Conservation (phyloP, 768 basidiomycete species). For the Tephrocybe sp. region DNA sequence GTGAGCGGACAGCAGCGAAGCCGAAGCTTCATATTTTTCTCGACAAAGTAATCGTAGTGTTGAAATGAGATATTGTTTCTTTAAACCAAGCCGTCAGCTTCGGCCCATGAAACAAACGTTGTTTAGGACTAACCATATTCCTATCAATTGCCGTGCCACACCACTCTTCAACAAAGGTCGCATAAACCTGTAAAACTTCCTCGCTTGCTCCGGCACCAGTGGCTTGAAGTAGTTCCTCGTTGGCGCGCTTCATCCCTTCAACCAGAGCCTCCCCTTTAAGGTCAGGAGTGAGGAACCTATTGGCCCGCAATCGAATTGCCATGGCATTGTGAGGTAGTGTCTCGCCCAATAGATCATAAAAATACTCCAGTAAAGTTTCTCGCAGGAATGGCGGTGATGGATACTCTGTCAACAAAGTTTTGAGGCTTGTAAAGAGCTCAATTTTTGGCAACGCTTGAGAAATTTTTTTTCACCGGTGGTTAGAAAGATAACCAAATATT, state of each 20-base stretch:
- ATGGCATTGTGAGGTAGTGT: slow-evolving; percentile 31
- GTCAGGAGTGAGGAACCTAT: slow-evolving; percentile 28
- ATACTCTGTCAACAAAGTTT: slow-evolving; percentile 34
- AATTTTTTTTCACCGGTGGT: not conserved
- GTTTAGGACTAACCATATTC: slow-evolving; percentile 42
- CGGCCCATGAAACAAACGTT: slow-evolving; percentile 26
- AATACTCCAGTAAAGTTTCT: slow-evolving; percentile 33
- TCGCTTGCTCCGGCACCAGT: slow-evolving; percentile 21
- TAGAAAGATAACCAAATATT: slow-evolving; percentile 4
- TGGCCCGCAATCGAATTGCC: slow-evolving; percentile 34
- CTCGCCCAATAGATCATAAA: slow-evolving; percentile 32
- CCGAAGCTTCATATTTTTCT: slow-evolving; percentile 18
- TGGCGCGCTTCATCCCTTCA: slow-evolving; percentile 34
- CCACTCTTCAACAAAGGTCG: slow-evolving; percentile 54
- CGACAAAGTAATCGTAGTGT: slow-evolving; percentile 36
- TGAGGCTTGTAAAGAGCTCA: slow-evolving; percentile 39
- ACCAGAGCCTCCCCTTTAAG: slow-evolving; percentile 32
- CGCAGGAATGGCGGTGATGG: slow-evolving; percentile 34
- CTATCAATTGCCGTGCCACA: slow-evolving; percentile 42
- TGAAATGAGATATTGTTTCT: slow-evolving; percentile 56
- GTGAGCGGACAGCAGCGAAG: slow-evolving; percentile 29
- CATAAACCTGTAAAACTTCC: slow-evolving; percentile 35
- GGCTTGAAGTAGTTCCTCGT: slow-evolving; percentile 33
- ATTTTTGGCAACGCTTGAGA: slow-evolving; percentile 37
- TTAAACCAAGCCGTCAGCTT: slow-evolving; percentile 26